Evolutionary conservation across 2,329 filamentous ascomycete species (phyloP).

Genomic region (Volutella citrinella): DNA sequence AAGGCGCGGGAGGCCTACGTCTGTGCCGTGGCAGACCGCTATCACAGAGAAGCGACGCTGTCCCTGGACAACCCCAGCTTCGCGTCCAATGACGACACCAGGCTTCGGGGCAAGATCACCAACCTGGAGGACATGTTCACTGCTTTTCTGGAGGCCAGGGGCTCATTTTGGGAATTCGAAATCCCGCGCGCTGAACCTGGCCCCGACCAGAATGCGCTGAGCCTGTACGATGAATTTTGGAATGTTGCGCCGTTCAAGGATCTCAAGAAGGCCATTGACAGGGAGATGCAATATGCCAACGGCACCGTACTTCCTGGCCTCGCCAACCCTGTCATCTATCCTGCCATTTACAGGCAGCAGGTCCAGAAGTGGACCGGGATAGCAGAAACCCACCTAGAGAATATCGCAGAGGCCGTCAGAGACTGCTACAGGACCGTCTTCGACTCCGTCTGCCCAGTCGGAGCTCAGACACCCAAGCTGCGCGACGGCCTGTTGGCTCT

Average conservation of each 20-base stretch:
- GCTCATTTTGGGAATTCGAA: conserved; percentile 26
- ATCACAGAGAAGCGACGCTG: conserved; percentile 13
- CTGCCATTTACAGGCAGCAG: conserved; percentile 28
- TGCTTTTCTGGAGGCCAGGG: conserved; percentile 21
- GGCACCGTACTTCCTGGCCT: conserved; percentile 31
- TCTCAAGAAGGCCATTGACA: conserved; percentile 18
- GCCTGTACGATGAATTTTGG: conserved; percentile 2
- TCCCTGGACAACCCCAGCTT: conserved; percentile 24
- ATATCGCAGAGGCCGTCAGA: conserved; percentile 14
- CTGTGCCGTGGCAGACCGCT: conserved; percentile 18
- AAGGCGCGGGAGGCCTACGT: conserved; percentile 25
- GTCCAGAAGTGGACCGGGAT: conserved; percentile 30
- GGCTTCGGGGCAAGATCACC: conserved; percentile 22
- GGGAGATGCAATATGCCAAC: conserved; percentile 24
- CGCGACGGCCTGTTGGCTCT: conserved; percentile 11
- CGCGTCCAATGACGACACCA: conserved; percentile 14
- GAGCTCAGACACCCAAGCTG: conserved; percentile 11
- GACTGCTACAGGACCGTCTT: conserved; percentile 17
- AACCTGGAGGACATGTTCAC: conserved; percentile 24
- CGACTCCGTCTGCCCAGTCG: conserved; percentile 10
- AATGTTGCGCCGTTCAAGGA: not conserved
- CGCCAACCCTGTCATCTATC: conserved; percentile 29
- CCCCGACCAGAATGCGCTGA: not conserved
- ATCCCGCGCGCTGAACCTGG: conserved; percentile 18
- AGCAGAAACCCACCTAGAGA: conserved; percentile 20